A percentile compares a stretch with the other conserved stretches of the same genome.
These are phyloP conservation scores for Backusella macrospora DNA, from an alignment of 192 early-diverging fungal genomes.

Conservation along the genomic window DNA sequence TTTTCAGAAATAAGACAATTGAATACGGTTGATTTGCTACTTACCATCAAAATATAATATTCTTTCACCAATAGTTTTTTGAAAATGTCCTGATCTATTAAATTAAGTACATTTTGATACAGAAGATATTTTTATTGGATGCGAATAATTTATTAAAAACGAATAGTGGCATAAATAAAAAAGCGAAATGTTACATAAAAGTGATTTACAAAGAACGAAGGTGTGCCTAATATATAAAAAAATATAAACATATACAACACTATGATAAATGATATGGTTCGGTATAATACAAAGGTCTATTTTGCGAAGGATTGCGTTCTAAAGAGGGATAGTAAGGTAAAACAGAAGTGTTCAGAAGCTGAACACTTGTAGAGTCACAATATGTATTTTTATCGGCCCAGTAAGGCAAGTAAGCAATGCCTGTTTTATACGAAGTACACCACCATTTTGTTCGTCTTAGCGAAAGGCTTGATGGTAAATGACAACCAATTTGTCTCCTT, in stretches of 20 bases:
- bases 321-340: neutral
- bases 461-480: neutral
- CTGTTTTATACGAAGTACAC: conserved; percentile 5
- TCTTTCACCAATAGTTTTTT: too few relatives aligned
- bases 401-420: neutral
- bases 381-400: neutral
- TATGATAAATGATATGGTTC: neutral
- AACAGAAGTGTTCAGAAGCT: neutral
- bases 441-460: conserved; percentile 11
- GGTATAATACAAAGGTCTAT: conserved; percentile 1
- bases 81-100: too few relatives aligned
- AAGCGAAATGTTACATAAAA: neutral
- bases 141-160: neutral
- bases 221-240: neutral
- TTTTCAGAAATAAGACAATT: too few relatives aligned
- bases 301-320: conserved; percentile 6
- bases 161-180: neutral
- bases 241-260: neutral
- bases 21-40: too few relatives aligned
- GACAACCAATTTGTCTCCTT: neutral
- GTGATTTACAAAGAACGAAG: neutral
- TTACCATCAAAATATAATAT: too few relatives aligned
- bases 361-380: neutral
- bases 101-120: too few relatives aligned
- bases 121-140: neutral